Base-by-base conservation (phyloP, 805 yeast species). In the Tetrapisispora taiwanensis region DNA sequence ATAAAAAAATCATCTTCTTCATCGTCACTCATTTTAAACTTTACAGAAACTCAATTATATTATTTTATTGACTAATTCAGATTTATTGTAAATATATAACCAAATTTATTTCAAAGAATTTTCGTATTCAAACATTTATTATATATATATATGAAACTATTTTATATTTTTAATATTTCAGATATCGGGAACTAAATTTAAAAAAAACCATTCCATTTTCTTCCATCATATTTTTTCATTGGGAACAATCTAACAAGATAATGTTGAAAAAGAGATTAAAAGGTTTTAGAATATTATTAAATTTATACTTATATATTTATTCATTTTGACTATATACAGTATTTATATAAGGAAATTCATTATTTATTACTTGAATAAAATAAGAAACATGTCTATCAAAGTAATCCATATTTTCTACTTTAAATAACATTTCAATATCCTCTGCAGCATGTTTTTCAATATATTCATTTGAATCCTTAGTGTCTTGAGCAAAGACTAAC, bases 1-100 rank as follows among this genome's bases (percentile, higher is more conserved):
- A 43, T 47, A 30, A 47, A 47, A 38, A 49, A 49, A 37, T 45
- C 47, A 27, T 45, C 47, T 20, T 36, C 39, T 1, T 32, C 42
- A 17, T 24, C 26, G 12, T 33, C 35, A 32, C 36, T 31, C 42
- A 39, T 39, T 22, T 22, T 22, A 22, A 22, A 22, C n/a, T n/a
- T n/a, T n/a, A n/a, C n/a, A n/a, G n/a, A n/a, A n/a, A n/a, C n/a
- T n/a, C n/a, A n/a, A n/a, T n/a, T n/a, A n/a, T n/a, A n/a, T n/a
- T n/a, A n/a, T n/a, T n/a, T n/a, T n/a, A n/a, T n/a, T n/a, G n/a
- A n/a, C n/a, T n/a, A n/a, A n/a, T n/a, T n/a, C n/a, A n/a, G n/a
- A n/a, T n/a, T n/a, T n/a, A n/a, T n/a, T n/a, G n/a, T n/a, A n/a
- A n/a, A n/a, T n/a, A n/a, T n/a, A n/a, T n/a, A n/a, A n/a, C n/a